Conservation (phyloP, 768 basidiomycete species). For the Mycena metata region DNA sequence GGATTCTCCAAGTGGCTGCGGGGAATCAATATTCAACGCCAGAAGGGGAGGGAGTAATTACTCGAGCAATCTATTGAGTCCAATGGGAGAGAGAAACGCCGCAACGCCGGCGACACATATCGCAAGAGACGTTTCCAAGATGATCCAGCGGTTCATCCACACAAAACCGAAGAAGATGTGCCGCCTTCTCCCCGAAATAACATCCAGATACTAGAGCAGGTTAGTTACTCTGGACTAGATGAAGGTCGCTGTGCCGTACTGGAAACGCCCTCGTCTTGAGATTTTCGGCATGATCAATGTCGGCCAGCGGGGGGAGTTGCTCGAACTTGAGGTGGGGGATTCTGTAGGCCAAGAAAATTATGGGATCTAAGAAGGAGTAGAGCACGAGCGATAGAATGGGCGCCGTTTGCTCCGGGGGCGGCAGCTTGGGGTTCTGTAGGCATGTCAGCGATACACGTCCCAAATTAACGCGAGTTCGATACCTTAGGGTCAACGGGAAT, state of each 20-base stretch:
- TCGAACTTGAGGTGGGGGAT: constrained; percentile 62
- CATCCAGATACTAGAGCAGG: constrained; percentile 24
- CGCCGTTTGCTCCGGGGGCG: constrained; percentile 63
- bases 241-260: constrained; percentile 47
- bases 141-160: constrained; percentile 47
- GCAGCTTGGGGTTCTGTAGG: constrained; percentile 47
- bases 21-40: not conserved
- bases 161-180: constrained; percentile 58
- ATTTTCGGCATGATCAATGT: constrained; percentile 60
- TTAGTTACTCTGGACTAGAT: constrained; percentile 30
- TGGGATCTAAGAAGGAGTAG: constrained; percentile 68
- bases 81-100: constrained; percentile 54
- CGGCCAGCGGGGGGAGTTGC: constrained; percentile 72
- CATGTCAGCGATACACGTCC: not conserved
- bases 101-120: constrained; percentile 45
- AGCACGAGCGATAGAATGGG: constrained; percentile 58
- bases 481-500: constrained; percentile 67
- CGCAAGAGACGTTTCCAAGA: constrained; percentile 43
- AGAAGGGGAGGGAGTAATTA: constrained; percentile 36
- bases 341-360: constrained; percentile 59
- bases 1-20: constrained; percentile 69
- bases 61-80: constrained; percentile 57
- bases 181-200: constrained; percentile 22
- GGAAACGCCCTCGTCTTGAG: constrained; percentile 46
- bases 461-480: not conserved